Evolutionary conservation across 306 rosid species (phyloP).

Genomic region (Leucaena leucocephala): DNA sequence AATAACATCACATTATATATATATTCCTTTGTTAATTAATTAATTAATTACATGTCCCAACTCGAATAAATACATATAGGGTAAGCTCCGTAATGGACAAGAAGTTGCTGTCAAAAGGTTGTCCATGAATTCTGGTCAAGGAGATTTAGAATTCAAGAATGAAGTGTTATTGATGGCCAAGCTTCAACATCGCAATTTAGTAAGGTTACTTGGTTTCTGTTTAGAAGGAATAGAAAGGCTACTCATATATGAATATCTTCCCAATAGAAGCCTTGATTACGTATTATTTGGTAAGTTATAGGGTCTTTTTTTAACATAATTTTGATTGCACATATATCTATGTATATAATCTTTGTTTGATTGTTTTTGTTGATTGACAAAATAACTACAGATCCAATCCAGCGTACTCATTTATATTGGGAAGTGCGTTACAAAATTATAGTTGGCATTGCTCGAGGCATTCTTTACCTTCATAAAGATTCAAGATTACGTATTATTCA

Average conservation of each 20-base stretch:
- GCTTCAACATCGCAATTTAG: slow-evolving; percentile 45
- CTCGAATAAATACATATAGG: slow-evolving; percentile 13
- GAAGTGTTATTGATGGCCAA: slow-evolving; percentile 44
- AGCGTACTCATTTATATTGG: slow-evolving; percentile 40
- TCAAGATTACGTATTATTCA: slow-evolving; percentile 42
- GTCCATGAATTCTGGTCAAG: slow-evolving; percentile 37
- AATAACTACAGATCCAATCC: slow-evolving; percentile 39
- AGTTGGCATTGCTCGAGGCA: slow-evolving; percentile 42
- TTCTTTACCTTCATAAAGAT: slow-evolving; percentile 58
- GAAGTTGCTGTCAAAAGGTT: slow-evolving; percentile 41
- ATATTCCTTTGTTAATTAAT: no score
- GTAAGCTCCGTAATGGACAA: slow-evolving; percentile 26
- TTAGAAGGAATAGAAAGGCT: slow-evolving; percentile 38
- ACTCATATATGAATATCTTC: slow-evolving; percentile 60
- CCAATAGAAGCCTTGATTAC: slow-evolving; percentile 57
- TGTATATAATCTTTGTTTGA: not conserved
- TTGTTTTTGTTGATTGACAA: not conserved
- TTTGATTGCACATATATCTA: not conserved
- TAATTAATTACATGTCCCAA: not conserved
- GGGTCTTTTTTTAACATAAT: not conserved
- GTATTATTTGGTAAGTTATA: slow-evolving; percentile 50
- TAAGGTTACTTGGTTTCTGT: slow-evolving; percentile 43
- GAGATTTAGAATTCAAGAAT: slow-evolving; percentile 53
- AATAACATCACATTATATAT: not conserved
- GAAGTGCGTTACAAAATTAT: slow-evolving; percentile 44